A percentile compares a stretch with the other conserved stretches of the same genome.
Evolutionary conservation across 345 rosid species (phyloP).

Genomic region (Rhizophora apiculata): DNA sequence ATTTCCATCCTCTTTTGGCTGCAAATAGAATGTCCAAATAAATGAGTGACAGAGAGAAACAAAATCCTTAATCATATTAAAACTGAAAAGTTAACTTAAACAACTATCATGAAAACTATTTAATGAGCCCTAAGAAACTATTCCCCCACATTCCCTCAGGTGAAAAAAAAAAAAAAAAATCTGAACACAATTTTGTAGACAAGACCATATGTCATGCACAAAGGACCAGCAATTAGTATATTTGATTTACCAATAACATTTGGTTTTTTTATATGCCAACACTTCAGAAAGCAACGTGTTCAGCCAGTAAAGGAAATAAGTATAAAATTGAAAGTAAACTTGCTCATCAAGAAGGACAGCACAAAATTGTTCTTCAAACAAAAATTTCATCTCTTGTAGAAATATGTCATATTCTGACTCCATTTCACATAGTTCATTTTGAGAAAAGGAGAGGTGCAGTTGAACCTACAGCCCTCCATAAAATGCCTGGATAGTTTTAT

Average conservation of each 20-base stretch:
- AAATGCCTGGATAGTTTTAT: background rate
- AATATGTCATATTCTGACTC: background rate
- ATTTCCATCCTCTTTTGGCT: constrained; percentile 55
- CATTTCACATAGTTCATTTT: background rate
- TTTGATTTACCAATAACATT: background rate
- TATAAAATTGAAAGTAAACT: too few species aligned
- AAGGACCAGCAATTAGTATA: background rate
- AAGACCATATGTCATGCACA: background rate
- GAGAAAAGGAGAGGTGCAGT: background rate
- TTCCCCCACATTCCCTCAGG: background rate
- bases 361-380: background rate
- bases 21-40: constrained; percentile 31
- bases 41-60: constrained; percentile 9
- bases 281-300: background rate
- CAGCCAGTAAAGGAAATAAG: background rate
- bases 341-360: too few species aligned
- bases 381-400: background rate
- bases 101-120: background rate
- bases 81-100: background rate
- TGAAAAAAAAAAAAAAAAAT: background rate
- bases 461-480: background rate
- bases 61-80: constrained; percentile 8
- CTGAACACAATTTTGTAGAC: background rate
- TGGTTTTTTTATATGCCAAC: too few species aligned
- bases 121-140: too few species aligned